Percentiles rank a stretch among this genome's conserved stretches.
These are phyloP conservation scores for Podaxis mareebaensis DNA, from an alignment of 768 basidiomycete genomes.

Conservation along the genomic window DNA sequence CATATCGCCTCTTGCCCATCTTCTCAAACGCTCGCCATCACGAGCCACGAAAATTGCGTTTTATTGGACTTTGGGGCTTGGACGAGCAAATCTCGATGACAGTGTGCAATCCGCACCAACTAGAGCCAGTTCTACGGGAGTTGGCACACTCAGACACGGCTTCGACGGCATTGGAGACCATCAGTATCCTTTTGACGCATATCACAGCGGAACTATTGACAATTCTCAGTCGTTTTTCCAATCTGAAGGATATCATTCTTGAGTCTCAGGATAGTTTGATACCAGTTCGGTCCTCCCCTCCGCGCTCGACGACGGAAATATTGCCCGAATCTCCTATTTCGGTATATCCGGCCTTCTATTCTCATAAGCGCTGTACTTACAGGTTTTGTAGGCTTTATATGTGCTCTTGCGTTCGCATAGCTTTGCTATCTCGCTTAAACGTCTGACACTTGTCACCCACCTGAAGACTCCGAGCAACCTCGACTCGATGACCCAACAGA, in stretches of 20 bases:
- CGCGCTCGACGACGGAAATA: constrained; percentile 16
- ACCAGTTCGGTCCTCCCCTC: constrained; percentile 18
- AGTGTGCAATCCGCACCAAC: constrained; percentile 23
- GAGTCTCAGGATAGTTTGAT: constrained; percentile 25
- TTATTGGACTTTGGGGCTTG: constrained; percentile 29
- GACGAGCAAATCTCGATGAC: constrained; percentile 24
- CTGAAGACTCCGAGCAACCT: not conserved
- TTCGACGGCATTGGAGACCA: constrained; percentile 23
- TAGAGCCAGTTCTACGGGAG: constrained; percentile 20
- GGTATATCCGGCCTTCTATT: constrained; percentile 14
- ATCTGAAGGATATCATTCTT: constrained; percentile 20
- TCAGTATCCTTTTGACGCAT: constrained; percentile 23
- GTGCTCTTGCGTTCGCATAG: not conserved
- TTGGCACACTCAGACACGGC: constrained; percentile 22
- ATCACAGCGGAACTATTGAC: constrained; percentile 18
- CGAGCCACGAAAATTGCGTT: constrained; percentile 22
- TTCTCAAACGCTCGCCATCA: constrained; percentile 20
- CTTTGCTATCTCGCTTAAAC: constrained; percentile 4
- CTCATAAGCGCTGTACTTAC: not conserved
- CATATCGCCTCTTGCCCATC: constrained; percentile 23
- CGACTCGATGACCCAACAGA: not conserved
- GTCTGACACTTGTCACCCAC: not conserved
- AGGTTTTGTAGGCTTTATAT: not conserved
- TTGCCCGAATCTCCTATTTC: constrained; percentile 20
- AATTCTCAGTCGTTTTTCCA: constrained; percentile 19